Base-by-base conservation (phyloP, 148 eudicot genomes). In the Heliamphora exappendiculata region DNA sequence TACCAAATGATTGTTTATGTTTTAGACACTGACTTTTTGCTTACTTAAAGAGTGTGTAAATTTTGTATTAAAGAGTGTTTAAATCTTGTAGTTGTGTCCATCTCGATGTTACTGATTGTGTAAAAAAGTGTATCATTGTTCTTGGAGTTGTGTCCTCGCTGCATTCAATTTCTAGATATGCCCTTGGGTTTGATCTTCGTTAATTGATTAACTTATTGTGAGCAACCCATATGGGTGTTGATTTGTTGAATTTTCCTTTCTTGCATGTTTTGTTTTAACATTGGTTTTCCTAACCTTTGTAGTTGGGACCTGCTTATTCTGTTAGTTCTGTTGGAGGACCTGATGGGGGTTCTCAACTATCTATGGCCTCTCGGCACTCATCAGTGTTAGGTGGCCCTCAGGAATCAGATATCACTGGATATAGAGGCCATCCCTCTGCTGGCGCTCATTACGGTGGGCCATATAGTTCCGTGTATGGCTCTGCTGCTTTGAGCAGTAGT, bases 371-470 rank as follows among this genome's bases (percentile, higher is more conserved):
- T 49, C 90, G 88, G 17, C 91, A 86, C 85, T 81, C 86, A 2
- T 74, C 92, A 14, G 51, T 86, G 72, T 72, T 91, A 78, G 88
- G 90, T 16, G 85, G 88, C 57, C 65, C 81, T 26, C 88, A 82
- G 69, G 97, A 90, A 66, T n/a, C 86, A 4, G 94, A 92, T 58
- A 75, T 88, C 45, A 75, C 84, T 39, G 91, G 87, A 8, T 87
- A 81, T 75, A 87, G 92, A 82, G 77, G 81, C 36, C 93, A 91
- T 80, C 82, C 84, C 34, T 76, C 91, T 49, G 72, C 85, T 33
- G 81, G 91, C 22, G 62, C 85, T 50, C 94, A 86, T 78, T 94
- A 87, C 82, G 93, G 87, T 45, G 93, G 93, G 53, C 95, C 90
- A 72, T 94, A 90, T 77, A 82, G 82, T 72, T 87, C 93, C 37